phyloP scores from a whole-genome alignment of 1,284 basidiomycete species.

The Tausonia pullulans region DNA sequence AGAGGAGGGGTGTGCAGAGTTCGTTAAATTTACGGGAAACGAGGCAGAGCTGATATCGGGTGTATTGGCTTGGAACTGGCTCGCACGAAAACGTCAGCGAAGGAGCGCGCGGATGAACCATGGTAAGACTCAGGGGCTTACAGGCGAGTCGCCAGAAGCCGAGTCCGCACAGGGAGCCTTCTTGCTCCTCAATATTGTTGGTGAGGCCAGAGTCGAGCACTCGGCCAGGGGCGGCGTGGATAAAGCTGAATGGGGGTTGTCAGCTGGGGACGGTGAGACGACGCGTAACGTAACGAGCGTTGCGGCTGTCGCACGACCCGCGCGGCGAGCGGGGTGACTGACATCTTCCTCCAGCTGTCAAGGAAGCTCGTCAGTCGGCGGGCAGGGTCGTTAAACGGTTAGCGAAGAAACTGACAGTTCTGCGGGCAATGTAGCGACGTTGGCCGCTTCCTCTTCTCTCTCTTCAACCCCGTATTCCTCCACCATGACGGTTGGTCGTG shows the following conservation, averaged over 20 bases:
- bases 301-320: not conserved
- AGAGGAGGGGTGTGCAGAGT: slow-evolving; percentile 5
- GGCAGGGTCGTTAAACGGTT: not conserved
- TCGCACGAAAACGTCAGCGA: not conserved
- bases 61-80: not conserved
- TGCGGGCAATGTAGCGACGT: not conserved
- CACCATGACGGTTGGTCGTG: not conserved
- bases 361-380: not conserved
- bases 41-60: slow-evolving; percentile 5
- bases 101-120: not conserved
- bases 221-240: slow-evolving; percentile 3
- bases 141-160: not conserved
- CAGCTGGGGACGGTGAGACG: not conserved
- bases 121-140: not conserved
- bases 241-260: not conserved
- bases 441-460: not conserved
- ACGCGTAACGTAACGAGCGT: not conserved
- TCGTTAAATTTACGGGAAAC: not conserved
- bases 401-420: slow-evolving; percentile 1
- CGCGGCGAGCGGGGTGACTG: not conserved
- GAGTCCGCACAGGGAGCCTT: slow-evolving; percentile 8
- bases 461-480: not conserved
- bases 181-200: slow-evolving; percentile 10
- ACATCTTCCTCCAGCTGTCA: slow-evolving; percentile 9
- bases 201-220: slow-evolving; percentile 1